Percentiles rank a stretch among this genome's conserved stretches.
Evolutionary conservation across 2,329 filamentous ascomycete genomes (phyloP).

Genomic region (Lachnellula hyalina): DNA sequence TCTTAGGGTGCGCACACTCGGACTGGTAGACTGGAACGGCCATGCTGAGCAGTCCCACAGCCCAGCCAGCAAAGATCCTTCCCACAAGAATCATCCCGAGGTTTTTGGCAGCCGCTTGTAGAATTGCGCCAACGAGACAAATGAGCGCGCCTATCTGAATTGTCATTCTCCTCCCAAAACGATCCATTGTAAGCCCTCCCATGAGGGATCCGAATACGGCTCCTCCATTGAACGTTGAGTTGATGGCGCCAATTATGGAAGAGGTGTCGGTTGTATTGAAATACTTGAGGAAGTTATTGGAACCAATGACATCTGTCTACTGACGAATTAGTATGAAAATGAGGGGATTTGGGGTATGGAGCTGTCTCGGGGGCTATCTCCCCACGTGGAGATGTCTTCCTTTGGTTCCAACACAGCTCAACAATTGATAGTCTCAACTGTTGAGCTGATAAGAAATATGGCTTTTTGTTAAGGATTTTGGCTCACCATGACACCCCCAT

Average conservation of each 20-base stretch:
- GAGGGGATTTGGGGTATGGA: no score
- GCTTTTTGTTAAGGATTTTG: no score
- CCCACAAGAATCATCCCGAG: conserved; percentile 54
- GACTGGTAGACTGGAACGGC: conserved; percentile 61
- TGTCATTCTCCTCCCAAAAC: conserved; percentile 51
- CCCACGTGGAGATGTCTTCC: no score
- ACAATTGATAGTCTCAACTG: no score
- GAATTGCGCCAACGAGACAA: conserved; percentile 53
- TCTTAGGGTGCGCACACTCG: conserved; percentile 59
- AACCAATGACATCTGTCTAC: conserved; percentile 24
- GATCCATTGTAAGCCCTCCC: conserved; percentile 49
- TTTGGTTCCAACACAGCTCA: no score
- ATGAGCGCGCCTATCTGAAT: conserved; percentile 52
- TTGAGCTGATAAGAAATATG: no score
- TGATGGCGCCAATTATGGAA: conserved; percentile 46
- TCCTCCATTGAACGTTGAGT: conserved; percentile 60
- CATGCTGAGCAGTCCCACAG: conserved; percentile 57
- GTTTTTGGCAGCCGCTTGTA: conserved; percentile 52
- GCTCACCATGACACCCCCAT: conserved; percentile 29
- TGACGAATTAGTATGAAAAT: no score
- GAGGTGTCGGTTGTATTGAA: conserved; percentile 32
- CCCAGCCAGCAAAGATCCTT: conserved; percentile 50
- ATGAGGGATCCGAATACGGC: conserved; percentile 39
- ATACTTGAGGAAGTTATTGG: conserved; percentile 23
- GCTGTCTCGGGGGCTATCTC: no score